Evolutionary conservation across 495 filamentous ascomycete species (phyloP).

Genomic region (Tetracladium setigerum): DNA sequence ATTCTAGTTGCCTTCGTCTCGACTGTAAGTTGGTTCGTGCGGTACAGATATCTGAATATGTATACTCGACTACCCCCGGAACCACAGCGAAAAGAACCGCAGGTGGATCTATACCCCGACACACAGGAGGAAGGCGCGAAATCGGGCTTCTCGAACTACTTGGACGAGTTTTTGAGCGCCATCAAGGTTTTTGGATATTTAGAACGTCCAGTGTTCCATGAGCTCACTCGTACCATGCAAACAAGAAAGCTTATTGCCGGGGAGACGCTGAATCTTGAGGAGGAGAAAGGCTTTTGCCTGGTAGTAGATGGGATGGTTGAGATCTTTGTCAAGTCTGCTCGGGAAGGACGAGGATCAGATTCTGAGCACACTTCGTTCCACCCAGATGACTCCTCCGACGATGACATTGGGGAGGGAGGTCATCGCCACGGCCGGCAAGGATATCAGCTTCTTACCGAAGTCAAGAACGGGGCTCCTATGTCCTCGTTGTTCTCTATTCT

Average conservation of each 20-base stretch:
- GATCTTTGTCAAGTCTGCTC: slow-evolving; percentile 92
- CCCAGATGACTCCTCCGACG: slow-evolving; percentile 18
- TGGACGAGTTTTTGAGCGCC: slow-evolving; percentile 97
- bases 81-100: slow-evolving; percentile 90
- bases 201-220: slow-evolving; percentile 93
- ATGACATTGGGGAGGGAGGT: slow-evolving; percentile 17
- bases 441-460: slow-evolving; percentile 92
- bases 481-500: slow-evolving; percentile 96
- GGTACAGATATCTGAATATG: slow-evolving; percentile 92
- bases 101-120: slow-evolving; percentile 91
- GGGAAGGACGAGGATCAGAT: slow-evolving; percentile 39
- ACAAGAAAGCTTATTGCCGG: slow-evolving; percentile 92
- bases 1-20: slow-evolving; percentile 70
- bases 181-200: slow-evolving; percentile 99
- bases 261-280: slow-evolving; percentile 88
- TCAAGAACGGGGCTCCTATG: slow-evolving; percentile 98
- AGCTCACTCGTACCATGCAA: slow-evolving; percentile 96
- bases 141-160: slow-evolving; percentile 83
- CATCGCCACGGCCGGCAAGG: slow-evolving; percentile 50
- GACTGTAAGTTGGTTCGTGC: slow-evolving; percentile 82
- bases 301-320: slow-evolving; percentile 96
- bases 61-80: slow-evolving; percentile 89
- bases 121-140: slow-evolving; percentile 85
- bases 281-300: slow-evolving; percentile 96
- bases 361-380: slow-evolving; percentile 20